Evolutionary conservation across 305 asterid species (phyloP), one percentile per base, ranked within the genome.

Genomic region (Salvia sclarea): DNA sequence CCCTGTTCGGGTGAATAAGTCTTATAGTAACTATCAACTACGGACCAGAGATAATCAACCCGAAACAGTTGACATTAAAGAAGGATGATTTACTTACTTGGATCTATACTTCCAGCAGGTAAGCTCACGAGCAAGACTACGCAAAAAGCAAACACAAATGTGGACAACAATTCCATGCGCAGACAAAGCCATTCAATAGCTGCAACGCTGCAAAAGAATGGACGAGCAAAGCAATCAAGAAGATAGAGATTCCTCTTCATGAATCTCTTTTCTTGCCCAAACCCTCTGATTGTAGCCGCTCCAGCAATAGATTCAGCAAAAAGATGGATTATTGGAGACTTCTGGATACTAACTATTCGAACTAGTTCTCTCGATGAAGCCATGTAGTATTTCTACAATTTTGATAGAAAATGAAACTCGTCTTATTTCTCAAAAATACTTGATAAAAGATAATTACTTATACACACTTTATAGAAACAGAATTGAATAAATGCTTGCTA

Each of bases 161-260:
- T 94, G 2, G 99, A 94, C 44, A 94, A 93, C 84, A 94, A 76
- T 79, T 94, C 99, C 99, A 94, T 94, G 16, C 99, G 91, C 59
- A 94, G 73, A 76, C 99, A 94, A 64, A 94, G 98, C 99, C 99
- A 94, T 78, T 94, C 99, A 59, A 94, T 94, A 64, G 99, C 99
- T 59, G 99, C 88, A 74, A 94, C 86, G 71, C 98, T 89, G 86
- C 95, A 94, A 79, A 94, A 94, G 83, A 85, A 94, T 6, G 99
- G 99, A 5, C 99, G 98, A 72, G 97, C 87, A 83, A 89, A 94
- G 85, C 96, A 91, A 80, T 94, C 99, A 57, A 94, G 95, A 78
- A 94, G 99, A 81, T 91, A 78, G 66, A 94, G 91, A 76, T 94
- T 94, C 86, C 90, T 85, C 84, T 94, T 94, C 96, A 91, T 88